phyloP scores from a whole-genome alignment of 2,329 filamentous ascomycete species.

The Corniculantispora saksenae region DNA sequence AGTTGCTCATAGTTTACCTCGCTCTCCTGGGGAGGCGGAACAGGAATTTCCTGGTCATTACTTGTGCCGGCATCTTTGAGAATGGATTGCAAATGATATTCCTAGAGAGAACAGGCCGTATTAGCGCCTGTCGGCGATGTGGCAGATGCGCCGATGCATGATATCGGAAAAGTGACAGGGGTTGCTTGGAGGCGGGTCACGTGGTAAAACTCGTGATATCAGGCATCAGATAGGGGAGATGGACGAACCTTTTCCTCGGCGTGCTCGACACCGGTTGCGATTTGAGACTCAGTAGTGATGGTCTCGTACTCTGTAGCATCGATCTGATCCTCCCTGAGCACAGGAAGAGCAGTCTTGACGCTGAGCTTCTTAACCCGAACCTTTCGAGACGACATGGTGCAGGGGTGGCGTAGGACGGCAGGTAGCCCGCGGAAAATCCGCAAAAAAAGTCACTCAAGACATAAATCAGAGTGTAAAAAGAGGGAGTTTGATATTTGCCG shows the following conservation, averaged over 20 bases:
- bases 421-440: conserved; percentile 50
- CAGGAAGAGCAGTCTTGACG: conserved; percentile 81
- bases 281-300: conserved; percentile 78
- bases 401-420: conserved; percentile 39
- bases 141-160: conserved; percentile 8
- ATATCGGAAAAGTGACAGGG: conserved; percentile 22
- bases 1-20: conserved; percentile 83
- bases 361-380: conserved; percentile 89
- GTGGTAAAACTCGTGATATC: conserved; percentile 52
- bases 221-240: conserved; percentile 30
- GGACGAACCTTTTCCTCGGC: conserved; percentile 92
- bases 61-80: conserved; percentile 57
- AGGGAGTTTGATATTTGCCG: conserved; percentile 46
- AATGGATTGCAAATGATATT: conserved; percentile 92
- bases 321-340: conserved; percentile 88
- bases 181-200: conserved; percentile 38
- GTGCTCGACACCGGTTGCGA: conserved; percentile 96
- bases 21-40: conserved; percentile 64
- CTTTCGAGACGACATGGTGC: conserved; percentile 65
- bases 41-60: conserved; percentile 63
- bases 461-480: conserved; percentile 61
- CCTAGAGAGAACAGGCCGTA: conserved; percentile 51
- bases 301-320: conserved; percentile 84
- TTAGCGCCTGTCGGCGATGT: conserved; percentile 14
- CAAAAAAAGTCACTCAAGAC: conserved; percentile 64